These are phyloP conservation scores for Paramecium sonneborni DNA, from an alignment of 73 alveolate genomes.

Conservation along the genomic window DNA sequence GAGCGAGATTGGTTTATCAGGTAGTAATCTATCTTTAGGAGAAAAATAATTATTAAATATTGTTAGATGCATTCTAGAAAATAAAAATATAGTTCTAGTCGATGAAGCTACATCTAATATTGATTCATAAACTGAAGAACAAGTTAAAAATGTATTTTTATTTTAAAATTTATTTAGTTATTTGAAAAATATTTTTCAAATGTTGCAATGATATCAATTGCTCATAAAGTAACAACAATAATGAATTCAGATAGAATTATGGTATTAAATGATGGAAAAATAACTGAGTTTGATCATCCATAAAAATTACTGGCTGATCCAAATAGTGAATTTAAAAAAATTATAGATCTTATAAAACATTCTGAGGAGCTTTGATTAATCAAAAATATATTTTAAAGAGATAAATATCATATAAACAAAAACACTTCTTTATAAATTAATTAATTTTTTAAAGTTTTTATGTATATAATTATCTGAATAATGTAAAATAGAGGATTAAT, in stretches of 20 bases:
- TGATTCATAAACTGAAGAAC: constrained; percentile 74
- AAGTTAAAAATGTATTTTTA: constrained; percentile 18
- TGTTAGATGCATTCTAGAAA: constrained; percentile 66
- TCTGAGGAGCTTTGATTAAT: not conserved
- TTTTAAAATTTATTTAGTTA: constrained; percentile 56
- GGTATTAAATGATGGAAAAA: constrained; percentile 48
- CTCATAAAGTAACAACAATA: constrained; percentile 71
- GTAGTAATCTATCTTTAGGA: constrained; percentile 61
- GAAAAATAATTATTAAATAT: constrained; percentile 75
- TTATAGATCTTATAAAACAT: not conserved
- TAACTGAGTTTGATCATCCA: constrained; percentile 57
- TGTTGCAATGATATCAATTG: constrained; percentile 69
- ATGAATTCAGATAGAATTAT: constrained; percentile 69
- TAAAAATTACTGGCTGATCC: not conserved
- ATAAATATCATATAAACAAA: not conserved
- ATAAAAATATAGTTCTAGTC: constrained; percentile 68
- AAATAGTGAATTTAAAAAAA: constrained; percentile 16
- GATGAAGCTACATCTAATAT: constrained; percentile 80
- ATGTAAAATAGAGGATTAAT: no score
- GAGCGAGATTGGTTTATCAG: constrained; percentile 25
- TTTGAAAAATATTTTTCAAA: constrained; percentile 63
- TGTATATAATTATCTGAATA: no score
- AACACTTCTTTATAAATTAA: no score
- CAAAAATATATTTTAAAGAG: not conserved
- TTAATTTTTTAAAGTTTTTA: no score